phyloP scores from a whole-genome alignment of 768 basidiomycete genomes.

The Saitozyma podzolica region DNA sequence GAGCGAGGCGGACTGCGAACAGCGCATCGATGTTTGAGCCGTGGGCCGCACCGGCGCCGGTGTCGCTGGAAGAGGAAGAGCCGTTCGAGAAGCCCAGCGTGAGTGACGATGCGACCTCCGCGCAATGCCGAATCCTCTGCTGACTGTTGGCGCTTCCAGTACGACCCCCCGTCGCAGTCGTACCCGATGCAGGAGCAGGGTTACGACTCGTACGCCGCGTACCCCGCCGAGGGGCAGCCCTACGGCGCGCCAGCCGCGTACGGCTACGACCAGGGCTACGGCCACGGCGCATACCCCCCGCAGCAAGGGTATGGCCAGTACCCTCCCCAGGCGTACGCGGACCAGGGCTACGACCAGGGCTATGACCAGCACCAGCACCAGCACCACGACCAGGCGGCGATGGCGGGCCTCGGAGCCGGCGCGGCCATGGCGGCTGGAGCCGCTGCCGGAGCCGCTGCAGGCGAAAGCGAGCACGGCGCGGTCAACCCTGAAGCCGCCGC shows the following conservation, averaged over 20 bases:
- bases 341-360: constrained; percentile 4
- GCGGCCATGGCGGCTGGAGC: constrained; percentile 9
- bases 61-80: constrained; percentile 34
- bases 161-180: constrained; percentile 33
- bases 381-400: not conserved
- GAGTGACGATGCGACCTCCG: constrained; percentile 3
- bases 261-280: constrained; percentile 7
- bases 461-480: not conserved
- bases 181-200: constrained; percentile 35
- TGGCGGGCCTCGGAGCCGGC: constrained; percentile 19
- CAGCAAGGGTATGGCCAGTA: constrained; percentile 11
- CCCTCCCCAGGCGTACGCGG: constrained; percentile 8
- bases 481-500: constrained; percentile 3
- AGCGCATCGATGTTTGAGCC: constrained; percentile 40
- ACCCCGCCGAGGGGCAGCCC: constrained; percentile 9
- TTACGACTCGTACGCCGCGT: constrained; percentile 16
- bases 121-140: not conserved
- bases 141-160: constrained; percentile 9
- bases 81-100: constrained; percentile 38
- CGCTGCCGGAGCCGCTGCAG: constrained; percentile 6
- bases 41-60: constrained; percentile 31
- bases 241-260: constrained; percentile 3
- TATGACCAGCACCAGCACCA: constrained; percentile 5
- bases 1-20: constrained; percentile 31
- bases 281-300: constrained; percentile 1